Evolutionary conservation across 2,329 filamentous ascomycete species (phyloP).

Genomic region (Monosporascus sp.): DNA sequence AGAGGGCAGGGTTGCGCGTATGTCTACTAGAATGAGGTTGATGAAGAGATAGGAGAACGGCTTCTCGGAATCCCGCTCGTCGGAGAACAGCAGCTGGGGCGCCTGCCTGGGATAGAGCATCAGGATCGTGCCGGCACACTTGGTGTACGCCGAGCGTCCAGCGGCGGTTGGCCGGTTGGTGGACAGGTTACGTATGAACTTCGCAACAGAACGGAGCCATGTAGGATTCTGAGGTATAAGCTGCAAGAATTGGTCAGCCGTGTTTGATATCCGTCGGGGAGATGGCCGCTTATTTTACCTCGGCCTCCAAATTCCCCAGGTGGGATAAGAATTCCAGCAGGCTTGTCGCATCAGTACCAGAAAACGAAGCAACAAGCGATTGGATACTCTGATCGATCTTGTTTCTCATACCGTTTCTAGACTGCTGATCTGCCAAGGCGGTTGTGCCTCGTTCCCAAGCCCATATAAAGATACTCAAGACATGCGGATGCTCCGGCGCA

Average conservation of each 20-base stretch:
- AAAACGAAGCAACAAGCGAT: slow-evolving; percentile 47
- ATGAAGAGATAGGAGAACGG: slow-evolving; percentile 59
- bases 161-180: slow-evolving; percentile 48
- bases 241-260: slow-evolving; percentile 27
- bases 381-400: slow-evolving; percentile 45
- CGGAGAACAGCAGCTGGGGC: slow-evolving; percentile 47
- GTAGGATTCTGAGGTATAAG: slow-evolving; percentile 41
- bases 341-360: slow-evolving; percentile 54
- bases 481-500: slow-evolving; percentile 47
- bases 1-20: slow-evolving; percentile 56
- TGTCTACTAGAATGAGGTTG: slow-evolving; percentile 61
- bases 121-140: slow-evolving; percentile 52
- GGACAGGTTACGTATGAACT: slow-evolving; percentile 49
- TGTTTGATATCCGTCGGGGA: not conserved
- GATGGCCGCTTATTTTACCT: slow-evolving; percentile 32
- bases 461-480: slow-evolving; percentile 50
- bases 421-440: slow-evolving; percentile 20
- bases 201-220: slow-evolving; percentile 47
- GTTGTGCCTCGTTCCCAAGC: slow-evolving; percentile 50
- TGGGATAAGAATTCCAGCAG: slow-evolving; percentile 52
- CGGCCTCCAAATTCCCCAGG: slow-evolving; percentile 42
- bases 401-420: slow-evolving; percentile 17
- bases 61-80: slow-evolving; percentile 37
- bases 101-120: slow-evolving; percentile 45
- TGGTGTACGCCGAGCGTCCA: slow-evolving; percentile 54